Percentiles rank a stretch among this genome's conserved stretches.
Conservation (phyloP, 1,284 basidiomycete species). For the Mrakiaceae sp. region DNA sequence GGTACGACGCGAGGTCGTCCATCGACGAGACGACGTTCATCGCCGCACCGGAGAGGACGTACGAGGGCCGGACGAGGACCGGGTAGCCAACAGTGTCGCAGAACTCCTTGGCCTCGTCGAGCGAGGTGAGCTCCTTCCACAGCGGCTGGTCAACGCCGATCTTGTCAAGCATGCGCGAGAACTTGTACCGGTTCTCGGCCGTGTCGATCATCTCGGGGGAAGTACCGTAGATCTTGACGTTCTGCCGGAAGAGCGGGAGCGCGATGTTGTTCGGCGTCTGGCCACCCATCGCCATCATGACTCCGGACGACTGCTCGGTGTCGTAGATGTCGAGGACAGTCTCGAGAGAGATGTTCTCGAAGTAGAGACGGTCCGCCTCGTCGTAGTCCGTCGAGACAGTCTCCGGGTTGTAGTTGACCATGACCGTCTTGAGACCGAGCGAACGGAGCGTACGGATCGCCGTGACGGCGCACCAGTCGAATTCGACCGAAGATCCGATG, state of each 20-base stretch:
- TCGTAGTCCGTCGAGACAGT: constrained; percentile 99
- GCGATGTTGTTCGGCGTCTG: constrained; percentile 99
- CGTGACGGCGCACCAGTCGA: constrained; percentile 98
- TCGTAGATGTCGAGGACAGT: constrained; percentile 97
- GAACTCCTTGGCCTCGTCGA: constrained; percentile 77
- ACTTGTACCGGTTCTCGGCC: constrained; percentile 98
- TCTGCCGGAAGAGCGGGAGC: constrained; percentile 81
- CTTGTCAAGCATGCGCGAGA: constrained; percentile 92
- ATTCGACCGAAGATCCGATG: constrained; percentile 97
- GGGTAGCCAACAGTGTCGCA: constrained; percentile 88
- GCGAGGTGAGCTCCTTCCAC: constrained; percentile 93
- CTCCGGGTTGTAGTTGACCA: constrained; percentile 99
- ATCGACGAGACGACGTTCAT: constrained; percentile 98
- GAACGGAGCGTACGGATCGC: constrained; percentile 91
- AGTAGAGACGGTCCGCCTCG: constrained; percentile 95
- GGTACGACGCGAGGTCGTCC: constrained; percentile 81
- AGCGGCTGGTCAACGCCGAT: constrained; percentile 94
- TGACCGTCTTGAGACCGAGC: constrained; percentile 88
- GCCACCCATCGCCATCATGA: constrained; percentile 96
- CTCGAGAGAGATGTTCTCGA: constrained; percentile 96
- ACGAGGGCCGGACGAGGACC: constrained; percentile 91
- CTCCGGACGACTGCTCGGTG: constrained; percentile 72
- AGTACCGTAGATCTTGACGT: constrained; percentile 95
- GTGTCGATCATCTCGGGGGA: constrained; percentile 99
- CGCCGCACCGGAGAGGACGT: constrained; percentile 93